A percentile compares a stretch with the other conserved stretches of the same genome.
Conservation (phyloP, 2,329 filamentous ascomycete species). For the Ceratocystis ficicola region DNA sequence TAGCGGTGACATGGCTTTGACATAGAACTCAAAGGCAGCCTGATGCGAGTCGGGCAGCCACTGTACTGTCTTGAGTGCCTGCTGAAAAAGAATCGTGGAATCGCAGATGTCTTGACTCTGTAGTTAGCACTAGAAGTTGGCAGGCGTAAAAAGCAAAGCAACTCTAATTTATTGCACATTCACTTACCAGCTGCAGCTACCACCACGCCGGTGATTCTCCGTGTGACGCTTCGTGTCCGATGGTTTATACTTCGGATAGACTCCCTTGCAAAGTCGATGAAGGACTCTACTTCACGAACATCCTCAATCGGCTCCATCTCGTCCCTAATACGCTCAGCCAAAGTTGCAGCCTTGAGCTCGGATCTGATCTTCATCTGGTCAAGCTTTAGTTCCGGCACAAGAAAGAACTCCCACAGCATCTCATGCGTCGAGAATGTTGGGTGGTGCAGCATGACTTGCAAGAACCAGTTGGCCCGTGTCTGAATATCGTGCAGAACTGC, state of each 20-base stretch:
- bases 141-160: not conserved
- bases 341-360: constrained; percentile 69
- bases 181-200: constrained; percentile 21
- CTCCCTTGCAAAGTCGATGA: constrained; percentile 81
- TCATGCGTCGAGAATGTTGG: constrained; percentile 93
- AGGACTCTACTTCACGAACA: constrained; percentile 79
- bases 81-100: constrained; percentile 44
- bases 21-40: constrained; percentile 60
- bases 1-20: constrained; percentile 49
- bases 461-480: constrained; percentile 70
- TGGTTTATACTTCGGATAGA: constrained; percentile 76
- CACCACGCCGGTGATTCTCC: constrained; percentile 60
- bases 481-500: constrained; percentile 81
- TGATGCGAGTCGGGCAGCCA: constrained; percentile 60
- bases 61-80: constrained; percentile 42
- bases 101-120: constrained; percentile 50
- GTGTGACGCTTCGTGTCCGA: constrained; percentile 68
- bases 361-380: constrained; percentile 84
- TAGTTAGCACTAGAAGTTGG: not conserved
- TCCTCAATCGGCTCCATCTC: constrained; percentile 78
- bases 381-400: constrained; percentile 85
- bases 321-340: constrained; percentile 73
- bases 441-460: constrained; percentile 75
- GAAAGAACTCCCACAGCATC: constrained; percentile 97
- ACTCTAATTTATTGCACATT: not conserved